Base-by-base conservation (phyloP, 108 stramenopile genomes). In the Conticribra weissflogii region DNA sequence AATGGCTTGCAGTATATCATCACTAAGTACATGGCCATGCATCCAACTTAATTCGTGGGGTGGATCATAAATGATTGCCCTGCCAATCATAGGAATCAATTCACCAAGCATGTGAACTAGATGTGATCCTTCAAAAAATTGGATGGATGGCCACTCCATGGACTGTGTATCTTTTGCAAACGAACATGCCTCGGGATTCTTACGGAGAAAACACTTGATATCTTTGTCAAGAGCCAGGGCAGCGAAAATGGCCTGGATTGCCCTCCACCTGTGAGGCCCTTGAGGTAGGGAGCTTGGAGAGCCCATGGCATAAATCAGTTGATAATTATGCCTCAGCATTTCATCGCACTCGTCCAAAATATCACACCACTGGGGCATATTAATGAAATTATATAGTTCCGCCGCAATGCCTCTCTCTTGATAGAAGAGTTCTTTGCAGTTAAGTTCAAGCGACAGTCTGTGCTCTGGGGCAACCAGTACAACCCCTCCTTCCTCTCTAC, bases 331-430 rank as follows among this genome's bases (percentile, higher is more conserved):
- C 45, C 63, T 76, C 17, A 86, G 81, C 25, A 86, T 24, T 62
- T 81, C 85, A 79, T 86, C 85, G 30, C 75, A 75, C 56, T 86
- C 85, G 60, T 86, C 85, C 25, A 83, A 51, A 29, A 85, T 74
- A 56, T 85, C 84, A 48, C 48, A 64, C 83, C 75, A 84, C 14
- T 19, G 19, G 21, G 76, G 56, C 33, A 15, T 17, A 28, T 45
- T 16, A 32, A 66, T 59, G 41, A 68, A 60, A 1, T 41, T 36
- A 0, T 74, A 44, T 15, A 74, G 46, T 18, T 19, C 17, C 23
- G 58, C 49, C 21, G 53, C 46, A 31, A 57, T 44, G 0, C 21
- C 23, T 34, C n/a, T n/a, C n/a, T 51, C 73, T 14, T 36, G 17
- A 2, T 28, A 5, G 29, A 65, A 36, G 18, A 85, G 66, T 51